phyloP scores from a whole-genome alignment of 192 early-diverging fungal genomes.

The Coemansia reversa region DNA sequence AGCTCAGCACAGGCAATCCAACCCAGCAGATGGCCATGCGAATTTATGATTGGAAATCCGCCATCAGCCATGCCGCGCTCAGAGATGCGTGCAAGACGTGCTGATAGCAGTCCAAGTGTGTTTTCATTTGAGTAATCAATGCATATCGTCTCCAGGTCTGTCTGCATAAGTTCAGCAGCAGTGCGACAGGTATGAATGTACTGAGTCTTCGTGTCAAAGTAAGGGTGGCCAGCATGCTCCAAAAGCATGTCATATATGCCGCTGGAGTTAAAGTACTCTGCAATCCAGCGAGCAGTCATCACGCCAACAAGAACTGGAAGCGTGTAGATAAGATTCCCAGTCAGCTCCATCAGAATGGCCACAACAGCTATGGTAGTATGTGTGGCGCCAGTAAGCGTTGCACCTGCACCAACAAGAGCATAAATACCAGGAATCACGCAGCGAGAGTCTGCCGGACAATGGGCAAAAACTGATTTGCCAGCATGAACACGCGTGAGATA shows the following conservation, averaged over 20 bases:
- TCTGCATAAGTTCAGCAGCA: conserved; percentile 63
- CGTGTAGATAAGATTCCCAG: conserved; percentile 72
- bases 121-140: conserved; percentile 61
- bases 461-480: conserved; percentile 38
- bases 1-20: conserved; percentile 83
- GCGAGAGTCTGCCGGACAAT: conserved; percentile 46
- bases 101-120: conserved; percentile 58
- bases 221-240: conserved; percentile 69
- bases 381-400: conserved; percentile 58
- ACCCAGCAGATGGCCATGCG: conserved; percentile 64
- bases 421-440: conserved; percentile 75
- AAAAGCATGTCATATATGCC: conserved; percentile 78
- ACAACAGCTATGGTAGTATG: conserved; percentile 63
- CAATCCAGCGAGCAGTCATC: conserved; percentile 70
- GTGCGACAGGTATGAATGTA: conserved; percentile 64
- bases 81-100: conserved; percentile 57
- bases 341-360: conserved; percentile 80
- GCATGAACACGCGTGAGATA: conserved; percentile 46
- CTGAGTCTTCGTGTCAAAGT: conserved; percentile 72
- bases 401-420: conserved; percentile 60
- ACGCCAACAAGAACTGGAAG: conserved; percentile 61
- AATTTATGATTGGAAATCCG: conserved; percentile 69
- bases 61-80: conserved; percentile 66
- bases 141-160: conserved; percentile 65
- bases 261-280: conserved; percentile 64